Conservation (phyloP, 495 filamentous ascomycete genomes). For the Geopyxis carbonaria region DNA sequence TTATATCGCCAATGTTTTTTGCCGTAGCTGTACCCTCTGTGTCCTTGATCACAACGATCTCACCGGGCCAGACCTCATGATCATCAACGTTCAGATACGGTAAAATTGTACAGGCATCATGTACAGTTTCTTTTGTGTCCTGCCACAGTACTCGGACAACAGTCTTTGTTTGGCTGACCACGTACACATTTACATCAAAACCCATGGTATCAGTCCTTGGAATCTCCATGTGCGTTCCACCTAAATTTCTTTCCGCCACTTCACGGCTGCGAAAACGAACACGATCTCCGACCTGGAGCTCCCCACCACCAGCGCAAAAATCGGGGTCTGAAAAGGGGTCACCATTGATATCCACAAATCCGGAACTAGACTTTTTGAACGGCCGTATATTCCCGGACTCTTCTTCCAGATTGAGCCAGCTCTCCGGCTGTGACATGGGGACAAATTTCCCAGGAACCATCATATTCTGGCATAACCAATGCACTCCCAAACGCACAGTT, state of each 20-base stretch:
- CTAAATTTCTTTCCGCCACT: conserved; percentile 34
- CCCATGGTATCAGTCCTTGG: conserved; percentile 35
- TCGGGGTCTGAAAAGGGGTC: conserved; percentile 7
- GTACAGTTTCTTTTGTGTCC: conserved; percentile 34
- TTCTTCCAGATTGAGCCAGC: conserved; percentile 12
- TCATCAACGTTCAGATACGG: conserved; percentile 35
- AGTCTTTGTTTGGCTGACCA: conserved; percentile 31
- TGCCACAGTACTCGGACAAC: conserved; percentile 42
- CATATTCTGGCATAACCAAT: conserved; percentile 36
- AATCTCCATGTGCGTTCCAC: conserved; percentile 29
- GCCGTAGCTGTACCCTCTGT: background rate
- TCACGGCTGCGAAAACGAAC: conserved; percentile 38
- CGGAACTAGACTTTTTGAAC: conserved; percentile 19
- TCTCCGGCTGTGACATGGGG: conserved; percentile 9
- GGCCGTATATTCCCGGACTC: conserved; percentile 14
- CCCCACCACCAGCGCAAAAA: conserved; percentile 12
- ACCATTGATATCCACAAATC: conserved; percentile 16
- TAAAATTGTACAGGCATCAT: conserved; percentile 29
- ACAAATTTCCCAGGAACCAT: conserved; percentile 23
- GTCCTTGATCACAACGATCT: conserved; percentile 35
- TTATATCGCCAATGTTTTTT: too few relatives aligned
- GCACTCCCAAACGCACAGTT: conserved; percentile 28
- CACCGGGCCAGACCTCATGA: conserved; percentile 42
- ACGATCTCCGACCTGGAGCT: conserved; percentile 28
- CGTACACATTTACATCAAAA: conserved; percentile 42